Evolutionary conservation across 202 grass and related monocot species (phyloP), one percentile per base, ranked within the genome.

Genomic region (Setaria viridis): DNA sequence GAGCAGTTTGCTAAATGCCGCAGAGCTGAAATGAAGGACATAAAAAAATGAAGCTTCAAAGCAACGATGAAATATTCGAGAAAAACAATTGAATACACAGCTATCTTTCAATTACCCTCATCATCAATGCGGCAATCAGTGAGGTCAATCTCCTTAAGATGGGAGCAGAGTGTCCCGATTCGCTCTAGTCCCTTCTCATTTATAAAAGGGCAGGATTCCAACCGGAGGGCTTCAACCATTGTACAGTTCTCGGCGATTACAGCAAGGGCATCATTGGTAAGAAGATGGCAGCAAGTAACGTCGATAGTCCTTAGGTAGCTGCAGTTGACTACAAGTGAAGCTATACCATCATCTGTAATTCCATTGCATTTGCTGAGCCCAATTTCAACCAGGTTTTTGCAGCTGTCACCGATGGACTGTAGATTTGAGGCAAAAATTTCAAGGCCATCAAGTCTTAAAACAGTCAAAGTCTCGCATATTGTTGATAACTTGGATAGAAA

Each of bases 131-230:
- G 19, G 72, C 91, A 99, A 59, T 99, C 97, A 78, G 97, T 99
- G 80, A 99, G 97, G 76, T 99, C 93, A 67, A 94, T 90, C 77
- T 96, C 97, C 74, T 93, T 95, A 68, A 99, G 90, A 88, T 77
- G 63, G 60, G 87, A 76, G 81, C 93, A 99, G 72, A 47, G 72
- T 21, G 77, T 67, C 4, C 82, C 57, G 3, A 99, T 89, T 58
- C 37, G 50, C 48, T 96, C 93, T 30, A 99, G 70, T 33, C 97
- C 97, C 74, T 99, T 94, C 45, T 94, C 93, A 12, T 82, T 92
- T 86, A 99, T 85, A 55, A 89, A 91, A 43, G 85, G 82, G 82
- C 92, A 99, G 20, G 93, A 99, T 60, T 99, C 97, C 73, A 96
- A 42, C 25, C 76, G 76, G 25, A 99, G 87, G 82, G 74, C 85